A percentile compares a stretch with the other conserved stretches of the same genome.
These are phyloP conservation scores for Didymella pomorum DNA, from an alignment of 2,329 filamentous ascomycete species.

Conservation along the genomic window DNA sequence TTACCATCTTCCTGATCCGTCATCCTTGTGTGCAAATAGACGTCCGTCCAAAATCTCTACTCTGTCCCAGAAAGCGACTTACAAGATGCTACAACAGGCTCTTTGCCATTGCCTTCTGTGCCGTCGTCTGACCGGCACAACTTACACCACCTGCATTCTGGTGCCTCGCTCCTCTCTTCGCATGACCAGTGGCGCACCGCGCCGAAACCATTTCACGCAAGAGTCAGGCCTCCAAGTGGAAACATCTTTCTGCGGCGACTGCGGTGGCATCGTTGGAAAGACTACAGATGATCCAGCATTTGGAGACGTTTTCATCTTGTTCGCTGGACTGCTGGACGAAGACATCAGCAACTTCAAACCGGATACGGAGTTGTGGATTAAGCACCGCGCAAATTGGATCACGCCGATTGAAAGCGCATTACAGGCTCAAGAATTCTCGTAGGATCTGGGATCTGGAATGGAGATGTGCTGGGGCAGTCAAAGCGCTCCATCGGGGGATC, in stretches of 20 bases:
- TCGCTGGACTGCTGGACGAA: background rate
- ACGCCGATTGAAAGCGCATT: background rate
- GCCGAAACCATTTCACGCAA: background rate
- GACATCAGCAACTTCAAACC: background rate
- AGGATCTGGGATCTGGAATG: background rate
- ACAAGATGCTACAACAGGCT: background rate
- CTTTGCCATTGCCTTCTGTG: background rate
- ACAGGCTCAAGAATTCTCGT: background rate
- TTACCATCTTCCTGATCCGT: background rate
- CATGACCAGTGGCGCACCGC: conserved; percentile 2
- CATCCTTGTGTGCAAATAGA: background rate
- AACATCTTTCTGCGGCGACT: conserved; percentile 2
- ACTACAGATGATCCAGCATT: conserved; percentile 1
- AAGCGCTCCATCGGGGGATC: background rate
- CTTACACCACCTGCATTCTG: background rate
- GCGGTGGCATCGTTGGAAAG: background rate
- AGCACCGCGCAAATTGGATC: background rate
- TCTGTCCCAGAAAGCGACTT: background rate
- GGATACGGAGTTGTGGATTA: background rate
- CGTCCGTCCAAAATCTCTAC: background rate
- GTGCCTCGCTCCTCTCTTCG: conserved; percentile 1
- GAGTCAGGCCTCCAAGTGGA: conserved; percentile 1
- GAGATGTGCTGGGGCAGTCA: background rate
- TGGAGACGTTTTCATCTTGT: conserved; percentile 14
- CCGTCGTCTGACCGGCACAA: background rate